Conservation (phyloP, 2,329 filamentous ascomycete species). For the Talaromyces funiculosus region DNA sequence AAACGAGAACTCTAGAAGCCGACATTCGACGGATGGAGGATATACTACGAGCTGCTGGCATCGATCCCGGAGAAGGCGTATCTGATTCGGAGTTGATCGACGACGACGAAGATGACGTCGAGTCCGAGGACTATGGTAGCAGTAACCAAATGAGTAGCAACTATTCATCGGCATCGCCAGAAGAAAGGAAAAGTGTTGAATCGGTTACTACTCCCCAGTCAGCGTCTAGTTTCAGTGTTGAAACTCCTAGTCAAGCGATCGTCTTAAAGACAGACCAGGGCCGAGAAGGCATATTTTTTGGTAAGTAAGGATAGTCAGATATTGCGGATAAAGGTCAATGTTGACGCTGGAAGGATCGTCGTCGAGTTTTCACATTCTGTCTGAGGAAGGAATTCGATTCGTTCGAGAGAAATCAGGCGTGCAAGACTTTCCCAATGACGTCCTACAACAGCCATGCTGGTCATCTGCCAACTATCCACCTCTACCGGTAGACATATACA, state of each 20-base stretch:
- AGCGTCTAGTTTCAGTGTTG: not conserved
- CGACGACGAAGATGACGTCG: not conserved
- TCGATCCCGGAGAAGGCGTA: slow-evolving; percentile 8
- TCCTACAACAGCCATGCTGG: slow-evolving; percentile 63
- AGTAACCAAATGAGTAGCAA: not conserved
- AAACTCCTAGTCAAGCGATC: not conserved
- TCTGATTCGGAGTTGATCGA: not conserved
- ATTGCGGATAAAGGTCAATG: slow-evolving; percentile 16
- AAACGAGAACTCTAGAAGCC: slow-evolving; percentile 1
- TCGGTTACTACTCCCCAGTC: slow-evolving; percentile 3
- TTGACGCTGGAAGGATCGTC: slow-evolving; percentile 61
- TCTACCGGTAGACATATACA: slow-evolving; percentile 95
- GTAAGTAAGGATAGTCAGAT: slow-evolving; percentile 40
- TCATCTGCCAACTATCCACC: slow-evolving; percentile 81
- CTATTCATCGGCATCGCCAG: not conserved
- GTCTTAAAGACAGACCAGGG: slow-evolving; percentile 55
- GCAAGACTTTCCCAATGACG: slow-evolving; percentile 79
- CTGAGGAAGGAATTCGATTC: slow-evolving; percentile 92
- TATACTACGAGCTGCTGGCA: slow-evolving; percentile 10
- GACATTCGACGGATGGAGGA: slow-evolving; percentile 9
- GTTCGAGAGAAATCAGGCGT: slow-evolving; percentile 96
- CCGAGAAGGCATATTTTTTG: slow-evolving; percentile 88
- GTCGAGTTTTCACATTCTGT: slow-evolving; percentile 94
- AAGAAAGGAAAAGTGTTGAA: not conserved
- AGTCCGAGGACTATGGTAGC: slow-evolving; percentile 1